Conservation (phyloP, 1,284 basidiomycete genomes). For the Porphyrellus sp. region DNA sequence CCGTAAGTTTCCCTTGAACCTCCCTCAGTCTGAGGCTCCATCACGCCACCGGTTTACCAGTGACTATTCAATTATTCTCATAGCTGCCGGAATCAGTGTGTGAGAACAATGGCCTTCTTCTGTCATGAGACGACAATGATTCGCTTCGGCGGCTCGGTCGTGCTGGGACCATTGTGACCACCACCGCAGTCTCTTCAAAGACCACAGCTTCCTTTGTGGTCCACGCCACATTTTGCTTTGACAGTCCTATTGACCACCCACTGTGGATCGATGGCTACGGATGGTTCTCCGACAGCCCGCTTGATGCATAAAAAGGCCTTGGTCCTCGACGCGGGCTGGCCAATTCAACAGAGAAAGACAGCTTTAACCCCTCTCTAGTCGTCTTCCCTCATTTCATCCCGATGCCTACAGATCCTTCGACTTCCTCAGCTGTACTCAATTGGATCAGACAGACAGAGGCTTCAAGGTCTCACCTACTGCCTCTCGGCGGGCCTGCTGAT, state of each 20-base stretch:
- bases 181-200: not conserved
- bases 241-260: not conserved
- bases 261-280: not conserved
- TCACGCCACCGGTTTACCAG: too few species aligned
- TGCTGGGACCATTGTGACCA: not conserved
- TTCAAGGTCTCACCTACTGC: not conserved
- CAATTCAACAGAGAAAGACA: not conserved
- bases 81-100: too few species aligned
- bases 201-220: not conserved
- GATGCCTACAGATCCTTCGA: not conserved
- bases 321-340: not conserved
- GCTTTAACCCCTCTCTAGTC: not conserved
- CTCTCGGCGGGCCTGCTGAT: not conserved
- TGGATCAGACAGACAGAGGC: not conserved
- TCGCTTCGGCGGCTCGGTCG: too few species aligned
- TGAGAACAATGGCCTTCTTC: too few species aligned
- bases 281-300: not conserved
- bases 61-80: too few species aligned
- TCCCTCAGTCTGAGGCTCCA: too few species aligned
- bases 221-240: not conserved
- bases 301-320: slow-evolving; percentile 4
- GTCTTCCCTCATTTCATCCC: not conserved
- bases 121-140: too few species aligned
- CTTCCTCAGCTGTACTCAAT: not conserved
- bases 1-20: too few species aligned